These are phyloP conservation scores for Cryoendolithus antarcticus DNA, from an alignment of 2,329 filamentous ascomycete species.

Conservation along the genomic window DNA sequence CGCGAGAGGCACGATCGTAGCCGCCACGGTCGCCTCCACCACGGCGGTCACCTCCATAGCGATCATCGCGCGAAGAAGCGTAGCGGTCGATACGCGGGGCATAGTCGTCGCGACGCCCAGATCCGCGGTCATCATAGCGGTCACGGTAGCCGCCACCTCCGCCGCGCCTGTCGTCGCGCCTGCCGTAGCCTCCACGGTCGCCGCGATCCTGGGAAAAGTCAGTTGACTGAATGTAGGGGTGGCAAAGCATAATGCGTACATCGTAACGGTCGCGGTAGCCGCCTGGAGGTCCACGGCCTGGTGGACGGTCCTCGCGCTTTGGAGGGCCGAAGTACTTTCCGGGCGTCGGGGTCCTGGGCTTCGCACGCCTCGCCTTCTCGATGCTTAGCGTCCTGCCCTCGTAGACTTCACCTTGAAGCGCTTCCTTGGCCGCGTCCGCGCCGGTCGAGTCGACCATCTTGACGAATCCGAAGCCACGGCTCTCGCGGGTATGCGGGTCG, in stretches of 20 bases:
- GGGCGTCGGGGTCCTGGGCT: slow-evolving; percentile 88
- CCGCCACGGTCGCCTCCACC: slow-evolving; percentile 18
- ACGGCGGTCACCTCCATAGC: slow-evolving; percentile 12
- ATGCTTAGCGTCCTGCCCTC: slow-evolving; percentile 95
- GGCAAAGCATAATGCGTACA: slow-evolving; percentile 10
- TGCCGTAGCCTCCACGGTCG: slow-evolving; percentile 25
- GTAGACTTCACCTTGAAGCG: slow-evolving; percentile 84
- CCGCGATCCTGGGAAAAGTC: slow-evolving; percentile 34
- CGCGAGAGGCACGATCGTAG: slow-evolving; percentile 21
- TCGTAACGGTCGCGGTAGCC: slow-evolving; percentile 47
- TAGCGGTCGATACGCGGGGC: slow-evolving; percentile 20
- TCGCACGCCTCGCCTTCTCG: slow-evolving; percentile 92
- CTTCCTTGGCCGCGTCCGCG: slow-evolving; percentile 93
- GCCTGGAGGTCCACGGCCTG: slow-evolving; percentile 32
- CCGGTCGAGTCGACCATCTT: slow-evolving; percentile 96
- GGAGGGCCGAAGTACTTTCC: slow-evolving; percentile 99
- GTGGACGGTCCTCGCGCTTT: slow-evolving; percentile 52
- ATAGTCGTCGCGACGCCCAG: slow-evolving; percentile 44
- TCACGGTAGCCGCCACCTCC: slow-evolving; percentile 38
- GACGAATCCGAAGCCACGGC: slow-evolving; percentile 96
- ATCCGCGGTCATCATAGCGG: slow-evolving; percentile 48
- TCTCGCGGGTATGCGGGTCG: slow-evolving; percentile 96
- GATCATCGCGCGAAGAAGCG: slow-evolving; percentile 7
- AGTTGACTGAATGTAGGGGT: too few species aligned
- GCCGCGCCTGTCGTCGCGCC: slow-evolving; percentile 37